A percentile compares a stretch with the other conserved stretches of the same genome.
phyloP scores from a whole-genome alignment of 2,329 filamentous ascomycete species.

The Colletotrichum abscissum region DNA sequence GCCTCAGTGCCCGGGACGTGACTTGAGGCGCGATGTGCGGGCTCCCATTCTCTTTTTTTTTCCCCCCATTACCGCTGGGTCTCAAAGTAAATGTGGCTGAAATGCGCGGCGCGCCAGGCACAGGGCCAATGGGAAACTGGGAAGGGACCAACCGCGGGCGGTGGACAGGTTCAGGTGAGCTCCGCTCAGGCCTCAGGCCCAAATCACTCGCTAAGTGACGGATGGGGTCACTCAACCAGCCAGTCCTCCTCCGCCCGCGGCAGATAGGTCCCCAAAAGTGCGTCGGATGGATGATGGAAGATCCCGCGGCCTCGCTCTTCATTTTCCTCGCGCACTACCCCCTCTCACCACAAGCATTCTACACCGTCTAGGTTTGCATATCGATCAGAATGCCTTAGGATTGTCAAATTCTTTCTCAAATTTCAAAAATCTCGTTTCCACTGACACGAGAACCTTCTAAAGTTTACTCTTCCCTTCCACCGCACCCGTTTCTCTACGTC shows the following conservation, averaged over 20 bases:
- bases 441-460: background rate
- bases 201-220: conserved; percentile 28
- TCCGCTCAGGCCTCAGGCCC: conserved; percentile 29
- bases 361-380: background rate
- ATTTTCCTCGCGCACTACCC: conserved; percentile 34
- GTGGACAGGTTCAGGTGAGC: conserved; percentile 4
- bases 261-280: conserved; percentile 31
- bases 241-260: conserved; percentile 29
- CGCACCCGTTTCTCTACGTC: background rate
- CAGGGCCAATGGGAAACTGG: background rate
- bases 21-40: background rate
- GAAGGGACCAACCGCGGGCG: background rate
- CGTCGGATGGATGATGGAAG: conserved; percentile 29
- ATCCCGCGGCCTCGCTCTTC: conserved; percentile 31
- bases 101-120: background rate
- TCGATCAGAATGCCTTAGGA: conserved; percentile 27
- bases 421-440: background rate
- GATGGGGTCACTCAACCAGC: conserved; percentile 22
- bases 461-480: background rate
- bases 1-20: background rate
- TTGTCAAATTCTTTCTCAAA: background rate
- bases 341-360: conserved; percentile 14
- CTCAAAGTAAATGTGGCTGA: background rate
- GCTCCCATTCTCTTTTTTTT: background rate
- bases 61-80: background rate